phyloP scores from a whole-genome alignment of 2,329 filamentous ascomycete genomes.

The Colletotrichum sidae region DNA sequence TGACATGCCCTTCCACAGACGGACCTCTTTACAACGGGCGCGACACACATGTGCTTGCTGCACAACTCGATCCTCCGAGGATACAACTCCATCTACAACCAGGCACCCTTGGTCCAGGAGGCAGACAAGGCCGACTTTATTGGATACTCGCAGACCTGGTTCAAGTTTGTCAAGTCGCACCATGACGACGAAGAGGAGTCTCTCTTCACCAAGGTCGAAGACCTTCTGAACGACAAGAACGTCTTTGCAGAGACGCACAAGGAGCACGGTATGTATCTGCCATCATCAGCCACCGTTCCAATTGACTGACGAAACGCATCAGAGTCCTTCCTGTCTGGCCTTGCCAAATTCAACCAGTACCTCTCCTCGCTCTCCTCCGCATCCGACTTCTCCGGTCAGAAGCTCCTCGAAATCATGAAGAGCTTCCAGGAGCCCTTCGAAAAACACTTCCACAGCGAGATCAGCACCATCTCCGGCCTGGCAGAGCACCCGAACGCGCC shows the following conservation, averaged over 20 bases:
- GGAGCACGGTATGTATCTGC: conserved; percentile 62
- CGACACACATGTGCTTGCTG: conserved; percentile 70
- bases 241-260: conserved; percentile 64
- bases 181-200: conserved; percentile 70
- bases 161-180: conserved; percentile 69
- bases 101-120: conserved; percentile 63
- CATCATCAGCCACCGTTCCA: not conserved
- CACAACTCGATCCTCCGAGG: conserved; percentile 73
- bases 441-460: conserved; percentile 67
- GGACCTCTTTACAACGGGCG: conserved; percentile 68
- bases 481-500: conserved; percentile 64
- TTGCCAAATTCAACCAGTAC: conserved; percentile 64
- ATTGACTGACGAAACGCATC: not conserved
- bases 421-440: conserved; percentile 63
- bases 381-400: conserved; percentile 55
- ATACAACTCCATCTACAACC: conserved; percentile 72
- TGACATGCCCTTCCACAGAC: conserved; percentile 50
- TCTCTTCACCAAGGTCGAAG: conserved; percentile 67
- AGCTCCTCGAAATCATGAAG: conserved; percentile 62
- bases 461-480: conserved; percentile 62
- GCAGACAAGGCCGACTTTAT: conserved; percentile 68
- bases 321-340: conserved; percentile 63
- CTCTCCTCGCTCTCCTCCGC: conserved; percentile 56
- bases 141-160: conserved; percentile 68
- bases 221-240: conserved; percentile 60